Evolutionary conservation across 140 eudicot genomes (phyloP).

Genomic region (Erigeron philadelphicus): DNA sequence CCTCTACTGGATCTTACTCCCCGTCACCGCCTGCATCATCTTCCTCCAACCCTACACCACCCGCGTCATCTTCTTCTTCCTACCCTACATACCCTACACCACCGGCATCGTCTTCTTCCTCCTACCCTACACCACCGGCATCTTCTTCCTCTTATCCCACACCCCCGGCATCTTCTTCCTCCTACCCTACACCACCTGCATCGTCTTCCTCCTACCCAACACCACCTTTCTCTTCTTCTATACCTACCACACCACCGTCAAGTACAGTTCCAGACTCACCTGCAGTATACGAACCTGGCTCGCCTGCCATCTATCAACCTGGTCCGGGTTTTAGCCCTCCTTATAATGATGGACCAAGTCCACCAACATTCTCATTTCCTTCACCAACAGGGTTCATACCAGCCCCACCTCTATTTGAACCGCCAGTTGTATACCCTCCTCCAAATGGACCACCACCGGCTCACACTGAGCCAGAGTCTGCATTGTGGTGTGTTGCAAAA

Average conservation of each 20-base stretch:
- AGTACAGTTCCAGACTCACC: conserved; percentile 29
- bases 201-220: conserved; percentile 33
- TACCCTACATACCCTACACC: conserved; percentile 15
- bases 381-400: conserved; percentile 42
- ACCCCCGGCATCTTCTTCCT: neutral
- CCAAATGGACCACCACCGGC: conserved; percentile 37
- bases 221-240: conserved; percentile 30
- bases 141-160: conserved; percentile 16
- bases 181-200: conserved; percentile 35
- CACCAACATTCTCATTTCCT: conserved; percentile 36
- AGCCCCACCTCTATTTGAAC: conserved; percentile 58
- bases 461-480: conserved; percentile 26
- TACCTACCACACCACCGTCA: conserved; percentile 32
- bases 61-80: conserved; percentile 20
- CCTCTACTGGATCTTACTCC: conserved; percentile 8
- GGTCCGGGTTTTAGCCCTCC: conserved; percentile 41
- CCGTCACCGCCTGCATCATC: conserved; percentile 23
- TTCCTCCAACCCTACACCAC: conserved; percentile 23
- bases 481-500: conserved; percentile 45
- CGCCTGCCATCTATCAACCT: conserved; percentile 32
- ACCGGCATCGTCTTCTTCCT: conserved; percentile 20
- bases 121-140: conserved; percentile 20
- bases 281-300: neutral
- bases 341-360: conserved; percentile 30
- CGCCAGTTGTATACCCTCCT: conserved; percentile 71